Evolutionary conservation across 2,329 filamentous ascomycete genomes (phyloP), one percentile per base, ranked within the genome.

Genomic region (Berkeleyomyces basicola): DNA sequence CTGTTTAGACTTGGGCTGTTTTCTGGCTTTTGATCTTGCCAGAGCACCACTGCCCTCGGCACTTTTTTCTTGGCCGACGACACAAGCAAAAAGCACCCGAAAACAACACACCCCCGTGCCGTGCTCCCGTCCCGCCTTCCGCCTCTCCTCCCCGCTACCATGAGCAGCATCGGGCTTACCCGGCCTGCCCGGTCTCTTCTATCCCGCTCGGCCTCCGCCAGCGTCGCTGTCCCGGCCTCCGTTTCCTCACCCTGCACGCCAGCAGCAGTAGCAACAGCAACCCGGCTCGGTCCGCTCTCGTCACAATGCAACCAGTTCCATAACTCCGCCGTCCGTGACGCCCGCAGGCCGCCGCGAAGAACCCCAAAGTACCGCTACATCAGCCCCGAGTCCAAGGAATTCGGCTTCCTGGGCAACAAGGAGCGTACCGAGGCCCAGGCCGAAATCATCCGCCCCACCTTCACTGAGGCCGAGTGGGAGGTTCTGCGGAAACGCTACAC

Each of bases 401-500:
- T 64, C 2, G 46, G 47, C 43, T 49, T 46, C 43, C 43, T 60
- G 14, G 44, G 44, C n/a, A 46, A 60, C n/a, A 60, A 60, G 33
- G 36, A 49, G 44, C 43, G 44, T 11, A 44, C 44, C 14, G 39
- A 60, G 42, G 58, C 58, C 6, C 58, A 46, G n/a, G 58, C 42
- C 39, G 58, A 60, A 46, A 47, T 61, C 4, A 72, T 74, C 63
- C 70, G 75, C 65, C 79, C 83, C 66, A 77, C 81, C 11, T 93
- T 90, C 75, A 83, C 82, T 11, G 74, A 79, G 47, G 79, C 84
- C 66, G 85, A 93, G 70, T 81, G 82, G 69, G 78, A 79, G 65
- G 69, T 74, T 23, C 78, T 96, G 64, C 74, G 74, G 64, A 75
- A 82, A 70, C 81, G 81, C 68, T 97, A 96, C 77, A 88, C 89